Evolutionary conservation across 306 rosid species (phyloP).

Genomic region (Mucuna pruriens): DNA sequence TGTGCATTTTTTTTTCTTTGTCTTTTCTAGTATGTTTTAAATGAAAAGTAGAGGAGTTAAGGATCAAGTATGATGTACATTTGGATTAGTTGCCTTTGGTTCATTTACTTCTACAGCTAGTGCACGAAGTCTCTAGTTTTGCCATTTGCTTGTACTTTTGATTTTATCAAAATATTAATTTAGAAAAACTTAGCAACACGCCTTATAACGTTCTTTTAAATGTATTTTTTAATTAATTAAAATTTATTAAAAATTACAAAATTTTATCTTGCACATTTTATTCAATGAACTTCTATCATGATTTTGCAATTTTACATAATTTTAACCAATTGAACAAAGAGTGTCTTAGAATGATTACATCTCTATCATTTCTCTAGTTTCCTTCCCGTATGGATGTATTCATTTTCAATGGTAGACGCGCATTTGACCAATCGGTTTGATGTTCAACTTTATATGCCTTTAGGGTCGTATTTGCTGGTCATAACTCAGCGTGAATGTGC

Average conservation of each 20-base stretch:
- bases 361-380: no score
- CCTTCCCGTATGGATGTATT: neutral
- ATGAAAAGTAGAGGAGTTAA: neutral
- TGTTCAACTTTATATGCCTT: conserved; percentile 27
- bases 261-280: no score
- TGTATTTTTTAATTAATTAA: no score
- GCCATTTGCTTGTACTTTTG: neutral
- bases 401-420: conserved; percentile 2
- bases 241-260: no score
- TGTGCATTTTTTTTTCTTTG: neutral
- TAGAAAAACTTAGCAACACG: no score
- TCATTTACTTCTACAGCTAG: neutral
- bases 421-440: conserved; percentile 20
- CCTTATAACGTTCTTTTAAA: no score
- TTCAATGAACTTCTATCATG: no score
- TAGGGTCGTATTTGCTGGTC: conserved; percentile 75
- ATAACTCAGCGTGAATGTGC: conserved; percentile 61
- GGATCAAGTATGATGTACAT: conserved; percentile 18
- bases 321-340: no score
- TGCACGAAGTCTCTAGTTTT: neutral
- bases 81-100: neutral
- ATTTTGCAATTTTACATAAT: no score
- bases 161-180: conserved; percentile 32
- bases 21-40: neutral
- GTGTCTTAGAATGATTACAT: no score